Conservation (phyloP, 768 basidiomycete genomes). For the Cantharellus cinnabarinus region DNA sequence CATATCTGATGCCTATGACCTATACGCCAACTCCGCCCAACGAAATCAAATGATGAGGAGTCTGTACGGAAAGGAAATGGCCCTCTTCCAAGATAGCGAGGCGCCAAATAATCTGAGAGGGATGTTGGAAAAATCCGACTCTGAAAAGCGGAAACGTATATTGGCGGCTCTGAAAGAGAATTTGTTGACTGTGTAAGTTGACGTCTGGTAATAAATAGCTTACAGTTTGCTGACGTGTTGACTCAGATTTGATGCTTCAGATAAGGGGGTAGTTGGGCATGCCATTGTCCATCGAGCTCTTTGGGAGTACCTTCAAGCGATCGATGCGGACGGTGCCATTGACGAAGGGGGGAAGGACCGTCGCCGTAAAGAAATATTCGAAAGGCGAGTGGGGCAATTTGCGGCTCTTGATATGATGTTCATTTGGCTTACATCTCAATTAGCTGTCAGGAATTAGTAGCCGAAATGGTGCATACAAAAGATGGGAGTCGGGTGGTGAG, state of each 20-base stretch:
- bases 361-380: slow-evolving; percentile 58
- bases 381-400: slow-evolving; percentile 28
- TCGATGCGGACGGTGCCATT: slow-evolving; percentile 35
- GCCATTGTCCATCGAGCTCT: slow-evolving; percentile 72
- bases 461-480: slow-evolving; percentile 87
- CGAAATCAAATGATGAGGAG: slow-evolving; percentile 61
- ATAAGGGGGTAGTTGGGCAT: slow-evolving; percentile 75
- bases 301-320: slow-evolving; percentile 61
- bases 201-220: background rate
- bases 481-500: slow-evolving; percentile 76
- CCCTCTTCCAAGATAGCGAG: slow-evolving; percentile 43
- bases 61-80: slow-evolving; percentile 79
- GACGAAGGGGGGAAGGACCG: slow-evolving; percentile 39
- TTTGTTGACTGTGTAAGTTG: slow-evolving; percentile 47
- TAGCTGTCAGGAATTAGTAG: slow-evolving; percentile 66
- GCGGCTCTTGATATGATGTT: background rate
- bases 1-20: slow-evolving; percentile 73
- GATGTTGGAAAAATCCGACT: slow-evolving; percentile 39
- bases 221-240: background rate
- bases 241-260: slow-evolving; percentile 69
- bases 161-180: slow-evolving; percentile 52
- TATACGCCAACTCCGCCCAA: slow-evolving; percentile 72
- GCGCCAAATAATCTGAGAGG: slow-evolving; percentile 45
- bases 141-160: slow-evolving; percentile 45
- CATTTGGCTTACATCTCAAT: background rate